Conservation (phyloP, 2,329 filamentous ascomycete species). For the Aureobasidium sp. region DNA sequence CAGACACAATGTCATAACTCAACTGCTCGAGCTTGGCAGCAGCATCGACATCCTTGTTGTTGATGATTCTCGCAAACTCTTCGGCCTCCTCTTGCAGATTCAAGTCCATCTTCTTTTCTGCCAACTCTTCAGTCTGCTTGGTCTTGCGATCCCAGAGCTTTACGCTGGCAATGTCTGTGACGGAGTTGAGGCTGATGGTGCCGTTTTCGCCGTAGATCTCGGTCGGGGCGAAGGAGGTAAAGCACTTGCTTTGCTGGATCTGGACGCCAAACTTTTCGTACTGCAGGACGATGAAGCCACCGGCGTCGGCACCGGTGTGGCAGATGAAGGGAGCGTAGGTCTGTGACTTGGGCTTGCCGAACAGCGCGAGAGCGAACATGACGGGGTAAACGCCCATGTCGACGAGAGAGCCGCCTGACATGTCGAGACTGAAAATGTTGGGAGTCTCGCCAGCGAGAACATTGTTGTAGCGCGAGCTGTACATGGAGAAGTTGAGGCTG, state of each 20-base stretch:
- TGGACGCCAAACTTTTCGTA: slow-evolving; percentile 40
- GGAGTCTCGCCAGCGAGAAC: slow-evolving; percentile 41
- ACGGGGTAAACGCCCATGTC: slow-evolving; percentile 45
- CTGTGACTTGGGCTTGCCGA: slow-evolving; percentile 36
- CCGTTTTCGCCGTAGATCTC: slow-evolving; percentile 45
- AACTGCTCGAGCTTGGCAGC: slow-evolving; percentile 35
- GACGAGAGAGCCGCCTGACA: slow-evolving; percentile 41
- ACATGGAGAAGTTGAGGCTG: slow-evolving; percentile 39
- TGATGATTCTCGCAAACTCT: slow-evolving; percentile 40
- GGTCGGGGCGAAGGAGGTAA: slow-evolving; percentile 37
- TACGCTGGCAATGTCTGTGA: slow-evolving; percentile 40
- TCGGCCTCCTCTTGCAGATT: slow-evolving; percentile 43
- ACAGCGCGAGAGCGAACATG: slow-evolving; percentile 41
- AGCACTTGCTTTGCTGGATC: slow-evolving; percentile 40
- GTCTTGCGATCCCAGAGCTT: slow-evolving; percentile 37
- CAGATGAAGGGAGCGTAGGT: slow-evolving; percentile 39
- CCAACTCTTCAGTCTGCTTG: slow-evolving; percentile 37
- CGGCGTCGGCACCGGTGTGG: slow-evolving; percentile 41
- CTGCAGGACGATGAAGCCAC: slow-evolving; percentile 37
- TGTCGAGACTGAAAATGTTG: slow-evolving; percentile 44
- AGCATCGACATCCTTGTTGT: slow-evolving; percentile 32
- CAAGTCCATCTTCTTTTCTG: slow-evolving; percentile 33
- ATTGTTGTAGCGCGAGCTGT: slow-evolving; percentile 40
- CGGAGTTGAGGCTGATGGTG: slow-evolving; percentile 37
- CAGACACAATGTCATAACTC: slow-evolving; percentile 35